These are phyloP conservation scores for Melampsora occidentalis DNA, from an alignment of 1,284 basidiomycete species.

Conservation along the genomic window DNA sequence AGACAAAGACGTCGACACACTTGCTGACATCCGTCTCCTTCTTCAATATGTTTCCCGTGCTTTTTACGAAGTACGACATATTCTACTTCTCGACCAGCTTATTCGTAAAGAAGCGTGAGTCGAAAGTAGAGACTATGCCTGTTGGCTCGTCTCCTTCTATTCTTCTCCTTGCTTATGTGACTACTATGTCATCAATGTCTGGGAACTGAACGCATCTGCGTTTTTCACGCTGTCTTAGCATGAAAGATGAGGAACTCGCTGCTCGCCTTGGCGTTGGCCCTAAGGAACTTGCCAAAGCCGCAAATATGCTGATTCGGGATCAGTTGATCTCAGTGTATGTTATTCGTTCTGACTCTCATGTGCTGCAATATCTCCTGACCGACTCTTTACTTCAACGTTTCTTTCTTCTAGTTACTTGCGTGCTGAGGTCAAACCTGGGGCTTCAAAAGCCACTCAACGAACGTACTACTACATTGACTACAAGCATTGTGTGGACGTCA, in stretches of 20 bases:
- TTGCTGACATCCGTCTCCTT: conserved; percentile 53
- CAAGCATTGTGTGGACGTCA: conserved; percentile 89
- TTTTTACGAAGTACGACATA: conserved; percentile 90
- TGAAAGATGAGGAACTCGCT: conserved; percentile 76
- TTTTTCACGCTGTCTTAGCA: conserved; percentile 27
- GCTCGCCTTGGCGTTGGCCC: conserved; percentile 78
- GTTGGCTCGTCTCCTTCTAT: conserved; percentile 6
- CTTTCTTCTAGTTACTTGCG: conserved; percentile 25
- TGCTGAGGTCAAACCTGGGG: conserved; percentile 38
- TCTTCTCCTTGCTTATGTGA: neutral
- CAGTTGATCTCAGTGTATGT: conserved; percentile 58
- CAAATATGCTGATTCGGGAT: conserved; percentile 79
- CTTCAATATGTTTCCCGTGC: conserved; percentile 87
- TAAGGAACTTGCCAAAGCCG: conserved; percentile 91
- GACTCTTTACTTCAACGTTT: neutral
- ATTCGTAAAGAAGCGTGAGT: conserved; percentile 58
- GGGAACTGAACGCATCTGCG: conserved; percentile 23
- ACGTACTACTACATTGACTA: conserved; percentile 97
- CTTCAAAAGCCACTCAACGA: conserved; percentile 55
- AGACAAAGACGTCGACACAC: conserved; percentile 27
- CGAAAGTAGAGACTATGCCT: conserved; percentile 6
- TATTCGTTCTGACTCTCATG: neutral
- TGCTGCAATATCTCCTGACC: neutral
- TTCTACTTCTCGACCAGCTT: conserved; percentile 88
- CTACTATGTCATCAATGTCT: neutral